Conservation (phyloP, 2,329 filamentous ascomycete species). For the Tothia fuscella region DNA sequence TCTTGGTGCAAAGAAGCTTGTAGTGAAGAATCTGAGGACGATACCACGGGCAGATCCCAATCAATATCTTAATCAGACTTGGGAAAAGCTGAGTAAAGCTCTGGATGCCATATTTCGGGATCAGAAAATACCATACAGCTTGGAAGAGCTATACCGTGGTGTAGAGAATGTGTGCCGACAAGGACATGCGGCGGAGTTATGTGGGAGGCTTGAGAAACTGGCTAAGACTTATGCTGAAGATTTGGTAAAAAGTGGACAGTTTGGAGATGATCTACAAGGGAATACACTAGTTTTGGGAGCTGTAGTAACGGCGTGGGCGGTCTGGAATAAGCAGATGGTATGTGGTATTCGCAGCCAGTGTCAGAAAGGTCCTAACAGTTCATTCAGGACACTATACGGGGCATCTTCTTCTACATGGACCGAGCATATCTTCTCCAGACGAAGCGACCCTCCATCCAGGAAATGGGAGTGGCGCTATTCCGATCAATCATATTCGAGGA, state of each 20-base stretch:
- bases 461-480: conserved; percentile 69
- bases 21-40: conserved; percentile 83
- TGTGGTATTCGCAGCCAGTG: conserved; percentile 17
- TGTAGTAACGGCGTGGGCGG: conserved; percentile 54
- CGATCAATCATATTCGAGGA: conserved; percentile 48
- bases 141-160: conserved; percentile 80
- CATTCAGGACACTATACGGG: conserved; percentile 59
- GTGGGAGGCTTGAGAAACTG: conserved; percentile 53
- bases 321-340: conserved; percentile 70
- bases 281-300: conserved; percentile 52
- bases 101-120: conserved; percentile 61
- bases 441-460: conserved; percentile 59
- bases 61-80: conserved; percentile 66
- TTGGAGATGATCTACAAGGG: conserved; percentile 30
- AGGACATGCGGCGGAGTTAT: conserved; percentile 57
- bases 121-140: conserved; percentile 36
- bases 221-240: conserved; percentile 33
- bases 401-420: conserved; percentile 89
- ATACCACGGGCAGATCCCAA: conserved; percentile 54
- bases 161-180: conserved; percentile 86
- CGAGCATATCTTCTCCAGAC: conserved; percentile 73
- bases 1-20: conserved; percentile 67
- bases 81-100: conserved; percentile 61
- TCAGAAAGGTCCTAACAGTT: conserved; percentile 8
- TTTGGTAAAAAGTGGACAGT: not conserved